Evolutionary conservation across 306 rosid genomes (phyloP).

Genomic region (Prunus davidiana): DNA sequence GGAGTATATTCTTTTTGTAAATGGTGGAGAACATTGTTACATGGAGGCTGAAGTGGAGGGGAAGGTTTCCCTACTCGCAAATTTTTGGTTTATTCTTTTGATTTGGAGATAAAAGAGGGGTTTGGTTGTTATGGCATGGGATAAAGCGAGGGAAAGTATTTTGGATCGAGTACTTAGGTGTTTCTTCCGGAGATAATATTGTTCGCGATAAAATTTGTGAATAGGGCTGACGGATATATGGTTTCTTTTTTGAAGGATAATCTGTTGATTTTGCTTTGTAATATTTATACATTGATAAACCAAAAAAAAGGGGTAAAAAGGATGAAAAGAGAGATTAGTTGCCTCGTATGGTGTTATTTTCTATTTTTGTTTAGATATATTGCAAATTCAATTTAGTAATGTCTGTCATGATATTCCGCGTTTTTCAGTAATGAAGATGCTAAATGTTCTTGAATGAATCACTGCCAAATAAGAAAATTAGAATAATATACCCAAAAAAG

Average conservation of each 20-base stretch:
- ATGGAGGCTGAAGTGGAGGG: conserved; percentile 20
- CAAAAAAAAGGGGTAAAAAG: background rate
- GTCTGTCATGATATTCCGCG: too few species aligned
- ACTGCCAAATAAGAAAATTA: too few species aligned
- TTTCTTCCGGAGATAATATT: background rate
- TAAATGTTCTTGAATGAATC: too few species aligned
- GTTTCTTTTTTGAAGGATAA: background rate
- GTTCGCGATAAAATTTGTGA: background rate
- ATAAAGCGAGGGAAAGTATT: background rate
- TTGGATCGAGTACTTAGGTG: background rate
- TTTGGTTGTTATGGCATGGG: background rate
- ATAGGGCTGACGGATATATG: background rate
- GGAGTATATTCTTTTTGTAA: conserved; percentile 37
- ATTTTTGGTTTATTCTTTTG: conserved; percentile 15
- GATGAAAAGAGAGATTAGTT: background rate
- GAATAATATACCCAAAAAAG: too few species aligned
- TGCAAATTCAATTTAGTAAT: too few species aligned
- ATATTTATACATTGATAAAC: background rate
- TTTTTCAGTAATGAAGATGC: too few species aligned
- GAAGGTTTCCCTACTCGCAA: background rate
- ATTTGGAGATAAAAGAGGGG: background rate
- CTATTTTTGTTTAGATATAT: too few species aligned
- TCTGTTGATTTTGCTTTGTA: background rate
- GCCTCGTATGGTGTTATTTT: background rate
- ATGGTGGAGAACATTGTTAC: conserved; percentile 40